Evolutionary conservation across 306 rosid species (phyloP), one percentile per base, ranked within the genome.

Genomic region (Oxytropis ochrocephala): DNA sequence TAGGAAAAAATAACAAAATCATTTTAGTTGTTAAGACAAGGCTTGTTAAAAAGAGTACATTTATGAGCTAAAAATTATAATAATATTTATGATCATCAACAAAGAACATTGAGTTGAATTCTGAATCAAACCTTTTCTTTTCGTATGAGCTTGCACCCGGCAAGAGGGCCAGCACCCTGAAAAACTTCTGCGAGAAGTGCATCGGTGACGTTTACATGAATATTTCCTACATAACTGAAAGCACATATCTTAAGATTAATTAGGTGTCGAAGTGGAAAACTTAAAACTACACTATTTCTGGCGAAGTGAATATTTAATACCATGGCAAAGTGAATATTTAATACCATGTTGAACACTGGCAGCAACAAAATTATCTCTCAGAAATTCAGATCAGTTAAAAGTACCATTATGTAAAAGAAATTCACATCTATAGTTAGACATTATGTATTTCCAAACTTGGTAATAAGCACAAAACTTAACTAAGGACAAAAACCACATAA

Each of bases 141-240:
- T 67, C 82, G 69, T 35, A 85, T 85, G 56, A 85, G 89, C 72
- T 85, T 85, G 81, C 89, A 85, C 58, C 89, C 89, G 42, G 86
- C 84, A 68, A 85, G 86, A 73, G 83, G 86, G 54, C 89, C 89
- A 54, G 80, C 84, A 73, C 82, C 79, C 84, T 82, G 89, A 74
- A 85, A 85, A 64, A 85, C 86, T 82, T 85, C 89, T 5, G 79
- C 86, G 19, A 85, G 89, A 82, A 85, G 89, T 43, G 79, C 70
- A 64, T 85, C 89, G 7, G 82, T 82, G 67, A 85, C 89, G 60
- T 85, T 81, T 76, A 82, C 84, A 79, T 85, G 84, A 76, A 85
- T 85, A 70, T 85, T 85, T 70, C 89, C 89, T 42, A 76, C 89
- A 85, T 85, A 85, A 66, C 89, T 85, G 86, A 75, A 81, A 73